phyloP scores from a whole-genome alignment of 148 eudicot species.

The Pharnaceum exiguum region DNA sequence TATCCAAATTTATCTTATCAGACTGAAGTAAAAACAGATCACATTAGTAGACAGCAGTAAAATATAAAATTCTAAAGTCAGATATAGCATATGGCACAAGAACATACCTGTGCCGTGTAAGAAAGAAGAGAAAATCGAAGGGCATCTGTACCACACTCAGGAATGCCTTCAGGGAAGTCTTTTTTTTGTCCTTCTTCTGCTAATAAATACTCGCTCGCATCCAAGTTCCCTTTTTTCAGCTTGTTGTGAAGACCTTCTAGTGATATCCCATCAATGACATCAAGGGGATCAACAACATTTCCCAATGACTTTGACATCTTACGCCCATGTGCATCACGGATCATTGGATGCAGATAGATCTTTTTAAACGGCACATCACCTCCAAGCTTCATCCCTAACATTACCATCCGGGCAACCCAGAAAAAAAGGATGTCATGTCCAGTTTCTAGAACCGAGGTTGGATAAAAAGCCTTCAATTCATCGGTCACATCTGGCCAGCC shows the following conservation, averaged over 20 bases:
- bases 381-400: constrained; percentile 98
- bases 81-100: not conserved
- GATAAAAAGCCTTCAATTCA: constrained; percentile 72
- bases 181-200: constrained; percentile 67
- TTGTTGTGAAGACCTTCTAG: constrained; percentile 66
- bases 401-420: constrained; percentile 99
- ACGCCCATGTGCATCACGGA: constrained; percentile 91
- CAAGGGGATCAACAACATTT: constrained; percentile 93
- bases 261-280: constrained; percentile 63
- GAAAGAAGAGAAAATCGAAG: constrained; percentile 86
- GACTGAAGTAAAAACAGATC: constrained; percentile 46
- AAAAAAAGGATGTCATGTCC: constrained; percentile 99
- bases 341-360: constrained; percentile 91
- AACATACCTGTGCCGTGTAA: constrained; percentile 85
- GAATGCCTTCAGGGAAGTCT: constrained; percentile 67
- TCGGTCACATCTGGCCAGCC: constrained; percentile 95
- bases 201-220: constrained; percentile 39
- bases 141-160: constrained; percentile 91
- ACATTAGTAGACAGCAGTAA: constrained; percentile 14
- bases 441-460: constrained; percentile 94
- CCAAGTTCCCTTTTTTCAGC: constrained; percentile 63
- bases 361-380: constrained; percentile 86
- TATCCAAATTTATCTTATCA: constrained; percentile 90
- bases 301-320: constrained; percentile 98
- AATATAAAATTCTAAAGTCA: not conserved